phyloP scores from a whole-genome alignment of 106 monocot genomes.

The Posidonia australis region DNA sequence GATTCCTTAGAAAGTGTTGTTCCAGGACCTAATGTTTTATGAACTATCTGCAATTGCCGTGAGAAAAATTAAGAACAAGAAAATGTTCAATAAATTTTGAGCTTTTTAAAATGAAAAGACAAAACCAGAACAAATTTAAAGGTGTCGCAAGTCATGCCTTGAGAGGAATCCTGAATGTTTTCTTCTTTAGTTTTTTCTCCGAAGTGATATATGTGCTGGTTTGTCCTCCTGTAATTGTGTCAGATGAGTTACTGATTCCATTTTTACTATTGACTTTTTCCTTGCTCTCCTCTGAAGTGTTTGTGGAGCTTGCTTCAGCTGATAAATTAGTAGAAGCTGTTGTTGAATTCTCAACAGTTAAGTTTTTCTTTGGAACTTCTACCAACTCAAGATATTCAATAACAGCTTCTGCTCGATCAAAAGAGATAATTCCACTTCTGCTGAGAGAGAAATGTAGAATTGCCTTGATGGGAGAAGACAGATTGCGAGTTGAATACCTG shows the following conservation, averaged over 20 bases:
- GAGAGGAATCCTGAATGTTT: slow-evolving; percentile 79
- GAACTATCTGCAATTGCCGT: slow-evolving; percentile 49
- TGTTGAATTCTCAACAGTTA: slow-evolving; percentile 39
- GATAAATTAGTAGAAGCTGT: slow-evolving; percentile 22
- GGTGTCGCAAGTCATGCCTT: too few species aligned
- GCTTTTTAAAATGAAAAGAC: too few species aligned
- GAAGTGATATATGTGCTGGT: slow-evolving; percentile 22
- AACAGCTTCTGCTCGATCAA: slow-evolving; percentile 95
- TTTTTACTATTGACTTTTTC: slow-evolving; percentile 29
- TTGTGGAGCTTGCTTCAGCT: slow-evolving; percentile 20
- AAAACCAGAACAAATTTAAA: too few species aligned
- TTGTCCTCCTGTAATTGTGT: slow-evolving; percentile 21
- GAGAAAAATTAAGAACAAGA: too few species aligned
- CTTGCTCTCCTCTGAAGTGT: slow-evolving; percentile 22
- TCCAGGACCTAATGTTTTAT: slow-evolving; percentile 64
- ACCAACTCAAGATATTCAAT: slow-evolving; percentile 93
- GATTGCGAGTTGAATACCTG: slow-evolving; percentile 75
- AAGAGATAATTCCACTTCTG: slow-evolving; percentile 76
- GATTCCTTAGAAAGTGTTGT: slow-evolving; percentile 61
- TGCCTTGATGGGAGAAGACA: slow-evolving; percentile 93
- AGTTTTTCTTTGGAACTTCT: slow-evolving; percentile 84
- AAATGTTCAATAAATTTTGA: too few species aligned
- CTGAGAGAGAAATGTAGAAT: slow-evolving; percentile 93
- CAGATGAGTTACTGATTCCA: slow-evolving; percentile 25
- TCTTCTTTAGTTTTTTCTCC: slow-evolving; percentile 84